Evolutionary conservation across 1,139 yeast species (phyloP), one percentile per base, ranked within the genome.

Genomic region (Yamadazyma sp.): DNA sequence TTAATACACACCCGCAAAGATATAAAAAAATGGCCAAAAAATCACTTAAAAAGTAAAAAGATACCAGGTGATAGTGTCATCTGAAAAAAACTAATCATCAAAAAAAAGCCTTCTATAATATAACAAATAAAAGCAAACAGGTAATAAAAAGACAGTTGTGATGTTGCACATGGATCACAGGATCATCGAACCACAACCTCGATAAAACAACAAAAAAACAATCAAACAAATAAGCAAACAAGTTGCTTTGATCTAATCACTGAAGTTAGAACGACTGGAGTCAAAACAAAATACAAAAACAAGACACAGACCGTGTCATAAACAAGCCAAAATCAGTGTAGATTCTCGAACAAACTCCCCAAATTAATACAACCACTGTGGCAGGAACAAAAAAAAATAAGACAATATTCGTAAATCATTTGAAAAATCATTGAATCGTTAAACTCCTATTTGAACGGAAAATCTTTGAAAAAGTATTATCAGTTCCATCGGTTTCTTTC

Each of bases 71-170:
- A 25, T 12, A 8, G 15, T 12, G 12, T 26, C 16, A 16, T 33
- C 36, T 17, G n/a, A 24, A 34, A 34, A 34, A 34, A 32, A 22
- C 28, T 25, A 34, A 34, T 32, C 23, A 26, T 14, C 30, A 17
- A 40, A 44, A 41, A 39, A 37, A 40, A 37, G 36, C 36, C 31
- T 30, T 43, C 47, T 41, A 43, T 41, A 31, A 36, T 30, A 8
- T 20, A 20, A 20, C 20, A 36, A 18, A 11, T 6, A 12, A 38
- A 39, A 37, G 27, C 23, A 17, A 38, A 23, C 34, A 32, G 20
- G 16, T 5, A 11, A 28, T 28, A 28, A 28, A 28, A 27, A 27
- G 16, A 28, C 18, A 17, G 31, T 16, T 16, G 31, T 17, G n/a
- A 16, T 5, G 14, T 3, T 10, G 22, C 8, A 20, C 22, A 20